Evolutionary conservation across 192 early-diverging fungal genomes (phyloP), one percentile per base, ranked within the genome.

Genomic region (Coemansia sp.): DNA sequence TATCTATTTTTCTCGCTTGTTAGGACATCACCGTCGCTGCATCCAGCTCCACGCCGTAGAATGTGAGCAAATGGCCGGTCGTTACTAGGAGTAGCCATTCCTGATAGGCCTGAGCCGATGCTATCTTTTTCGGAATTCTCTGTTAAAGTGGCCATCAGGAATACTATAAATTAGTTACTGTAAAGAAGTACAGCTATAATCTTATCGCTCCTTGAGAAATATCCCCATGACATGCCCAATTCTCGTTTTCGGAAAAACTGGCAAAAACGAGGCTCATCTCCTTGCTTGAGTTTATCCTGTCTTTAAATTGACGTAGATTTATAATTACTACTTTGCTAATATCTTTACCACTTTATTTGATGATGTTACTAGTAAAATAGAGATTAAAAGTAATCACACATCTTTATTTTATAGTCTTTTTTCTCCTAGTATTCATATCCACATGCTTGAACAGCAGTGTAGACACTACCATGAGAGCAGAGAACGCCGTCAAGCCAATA

Each of bases 401-500:
- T 35, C 10, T 3, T 40, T 68, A 83, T 39, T 83, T 77, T 42
- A 83, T 83, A 0, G 80, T 83, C 36, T 74, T 66, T 51, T 71
- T 73, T 36, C 75, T 71, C 36, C 40, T 57, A 0, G 56, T 19
- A 34, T 72, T 63, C 17, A 83, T 67, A 40, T 74, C 59, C 2
- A 77, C 63, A 14, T 83, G 80, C 29, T 41, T 67, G 35, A 83
- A 72, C 13, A 83, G 46, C 60, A 83, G 60, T n/a, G 75, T 77
- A 5, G 75, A 77, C 39, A 83, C 39, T 35, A 77, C 72, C 66
- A 77, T 59, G n/a, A 82, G 62, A 2, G 75, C 86, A 1, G 83
- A 81, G 45, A 90, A 80, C 6, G 88, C 87, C 3, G 80, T 72
- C 46, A 88, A 70, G 19, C 79, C 81, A 66, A 84, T 70, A 78